Conservation (phyloP, 441 rosid species). For the Jatropha multifida region DNA sequence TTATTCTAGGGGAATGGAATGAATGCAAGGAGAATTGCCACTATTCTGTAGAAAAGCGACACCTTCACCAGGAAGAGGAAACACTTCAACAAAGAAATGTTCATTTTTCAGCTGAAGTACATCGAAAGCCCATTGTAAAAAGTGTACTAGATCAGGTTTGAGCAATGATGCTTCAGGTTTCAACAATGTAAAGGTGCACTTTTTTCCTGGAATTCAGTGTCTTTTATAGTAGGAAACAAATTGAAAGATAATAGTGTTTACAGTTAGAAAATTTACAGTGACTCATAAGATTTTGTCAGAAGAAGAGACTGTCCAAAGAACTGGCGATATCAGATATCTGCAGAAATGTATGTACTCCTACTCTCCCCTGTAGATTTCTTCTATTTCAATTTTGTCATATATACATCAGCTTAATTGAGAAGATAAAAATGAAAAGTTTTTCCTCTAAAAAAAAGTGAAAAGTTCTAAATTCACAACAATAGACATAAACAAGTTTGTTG, state of each 20-base stretch:
- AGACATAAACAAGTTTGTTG: not conserved
- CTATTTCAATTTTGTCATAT: not conserved
- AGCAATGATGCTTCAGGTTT: not conserved
- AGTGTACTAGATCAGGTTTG: not conserved
- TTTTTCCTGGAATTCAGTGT: not conserved
- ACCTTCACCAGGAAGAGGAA: not conserved
- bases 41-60: not conserved
- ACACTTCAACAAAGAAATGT: not conserved
- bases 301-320: not conserved
- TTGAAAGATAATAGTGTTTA: not conserved
- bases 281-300: not conserved
- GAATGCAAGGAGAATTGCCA: not conserved
- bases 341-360: not conserved
- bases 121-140: not conserved
- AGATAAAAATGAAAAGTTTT: too few relatives aligned
- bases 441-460: not conserved
- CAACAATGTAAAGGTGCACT: not conserved
- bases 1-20: not conserved
- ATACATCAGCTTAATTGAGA: not conserved
- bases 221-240: not conserved
- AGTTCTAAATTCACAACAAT: not conserved
- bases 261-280: not conserved
- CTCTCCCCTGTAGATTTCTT: not conserved
- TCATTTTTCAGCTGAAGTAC: not conserved
- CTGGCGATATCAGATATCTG: too few relatives aligned